phyloP scores from a whole-genome alignment of 257 asterid genomes.

The Perilla frutescens region DNA sequence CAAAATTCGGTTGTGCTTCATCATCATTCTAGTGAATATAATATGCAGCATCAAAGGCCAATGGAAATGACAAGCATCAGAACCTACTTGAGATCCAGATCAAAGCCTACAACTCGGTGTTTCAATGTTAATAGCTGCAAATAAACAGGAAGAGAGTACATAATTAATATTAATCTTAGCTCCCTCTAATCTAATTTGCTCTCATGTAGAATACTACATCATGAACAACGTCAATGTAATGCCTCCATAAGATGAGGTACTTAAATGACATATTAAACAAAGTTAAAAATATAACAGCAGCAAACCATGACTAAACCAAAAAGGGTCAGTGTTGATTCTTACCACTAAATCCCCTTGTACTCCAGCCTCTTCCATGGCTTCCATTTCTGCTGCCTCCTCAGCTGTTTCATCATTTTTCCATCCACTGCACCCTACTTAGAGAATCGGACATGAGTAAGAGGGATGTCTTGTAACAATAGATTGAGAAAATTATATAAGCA shows the following conservation, averaged over 20 bases:
- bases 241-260: slow-evolving; percentile 14
- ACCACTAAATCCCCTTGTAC: slow-evolving; percentile 90
- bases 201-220: neutral
- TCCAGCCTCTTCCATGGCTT: slow-evolving; percentile 97
- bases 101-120: no score
- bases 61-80: no score
- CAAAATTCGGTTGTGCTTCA: no score
- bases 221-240: neutral
- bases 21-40: no score
- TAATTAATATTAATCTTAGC: no score
- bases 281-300: neutral
- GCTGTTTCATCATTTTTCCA: slow-evolving; percentile 98
- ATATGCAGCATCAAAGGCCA: no score
- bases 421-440: slow-evolving; percentile 64
- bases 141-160: no score
- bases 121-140: no score
- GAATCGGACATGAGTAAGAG: slow-evolving; percentile 20
- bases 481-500: slow-evolving; percentile 14
- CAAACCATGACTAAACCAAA: slow-evolving; percentile 6
- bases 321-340: slow-evolving; percentile 25
- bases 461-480: slow-evolving; percentile 8
- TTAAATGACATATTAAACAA: neutral
- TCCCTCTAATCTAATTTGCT: no score
- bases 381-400: slow-evolving; percentile 89
- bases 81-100: no score